Conservation (phyloP, 306 rosid species). For the Medicago lupulina region DNA sequence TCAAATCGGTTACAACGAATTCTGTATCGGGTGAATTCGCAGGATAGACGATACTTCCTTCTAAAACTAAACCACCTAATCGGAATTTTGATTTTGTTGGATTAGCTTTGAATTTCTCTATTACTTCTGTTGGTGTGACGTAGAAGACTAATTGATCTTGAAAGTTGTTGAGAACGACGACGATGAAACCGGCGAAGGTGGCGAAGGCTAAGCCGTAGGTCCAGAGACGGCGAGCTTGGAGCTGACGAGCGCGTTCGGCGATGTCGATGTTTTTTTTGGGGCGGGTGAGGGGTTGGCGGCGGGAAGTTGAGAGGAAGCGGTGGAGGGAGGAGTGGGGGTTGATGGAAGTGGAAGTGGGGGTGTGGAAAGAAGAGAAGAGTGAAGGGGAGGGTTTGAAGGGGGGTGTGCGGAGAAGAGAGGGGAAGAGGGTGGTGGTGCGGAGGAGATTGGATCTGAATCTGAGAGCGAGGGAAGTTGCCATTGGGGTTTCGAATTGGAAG, state of each 20-base stretch:
- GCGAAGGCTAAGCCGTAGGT: conserved; percentile 72
- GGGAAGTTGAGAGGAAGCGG: conserved; percentile 72
- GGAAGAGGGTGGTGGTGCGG: conserved; percentile 46
- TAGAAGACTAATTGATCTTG: conserved; percentile 84
- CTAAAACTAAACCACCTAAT: conserved; percentile 88
- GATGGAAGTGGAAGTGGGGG: conserved; percentile 18
- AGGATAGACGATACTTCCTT: conserved; percentile 87
- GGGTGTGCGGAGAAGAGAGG: conserved; percentile 30
- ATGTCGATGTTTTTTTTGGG: conserved; percentile 66
- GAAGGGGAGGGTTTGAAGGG: conserved; percentile 37
- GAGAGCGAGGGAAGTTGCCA: conserved; percentile 68
- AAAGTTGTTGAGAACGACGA: conserved; percentile 75
- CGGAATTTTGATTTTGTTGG: conserved; percentile 82
- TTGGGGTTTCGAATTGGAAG: background rate
- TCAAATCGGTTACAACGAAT: conserved; percentile 84
- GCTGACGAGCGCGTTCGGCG: conserved; percentile 87
- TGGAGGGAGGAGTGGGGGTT: conserved; percentile 11
- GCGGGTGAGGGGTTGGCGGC: conserved; percentile 57
- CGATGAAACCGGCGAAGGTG: conserved; percentile 82
- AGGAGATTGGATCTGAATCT: conserved; percentile 68
- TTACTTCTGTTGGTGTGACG: conserved; percentile 81
- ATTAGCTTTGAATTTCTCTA: conserved; percentile 59
- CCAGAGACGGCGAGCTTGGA: conserved; percentile 90
- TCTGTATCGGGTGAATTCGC: conserved; percentile 75
- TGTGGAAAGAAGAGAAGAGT: conserved; percentile 28